These are phyloP conservation scores for Ogataea kodamae DNA, from an alignment of 805 yeast species.

Conservation along the genomic window DNA sequence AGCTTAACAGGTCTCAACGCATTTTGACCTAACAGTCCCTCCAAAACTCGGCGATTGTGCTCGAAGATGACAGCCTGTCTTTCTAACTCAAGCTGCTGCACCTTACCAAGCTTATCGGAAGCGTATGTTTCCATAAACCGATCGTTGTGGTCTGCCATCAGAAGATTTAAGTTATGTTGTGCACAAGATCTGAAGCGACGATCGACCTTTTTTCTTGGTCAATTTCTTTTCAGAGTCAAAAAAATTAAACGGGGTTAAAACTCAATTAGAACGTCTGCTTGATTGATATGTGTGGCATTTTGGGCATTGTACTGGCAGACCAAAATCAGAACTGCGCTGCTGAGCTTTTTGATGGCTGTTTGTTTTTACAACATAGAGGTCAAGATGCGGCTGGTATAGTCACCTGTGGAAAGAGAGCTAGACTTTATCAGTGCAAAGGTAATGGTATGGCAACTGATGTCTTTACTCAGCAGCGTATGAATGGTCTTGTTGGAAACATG, in stretches of 20 bases:
- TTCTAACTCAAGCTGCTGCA: constrained; percentile 26
- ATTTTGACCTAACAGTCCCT: constrained; percentile 30
- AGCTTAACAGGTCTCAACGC: constrained; percentile 41
- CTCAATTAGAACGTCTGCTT: neutral
- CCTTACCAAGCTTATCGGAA: constrained; percentile 4
- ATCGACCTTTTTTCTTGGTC: constrained; percentile 9
- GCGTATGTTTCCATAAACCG: constrained; percentile 25
- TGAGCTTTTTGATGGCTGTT: constrained; percentile 87
- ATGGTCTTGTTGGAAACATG: constrained; percentile 84
- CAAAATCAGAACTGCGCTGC: constrained; percentile 73
- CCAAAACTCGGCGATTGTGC: constrained; percentile 28
- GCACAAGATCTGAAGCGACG: constrained; percentile 6
- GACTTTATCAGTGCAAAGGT: constrained; percentile 96
- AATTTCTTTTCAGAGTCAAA: constrained; percentile 7
- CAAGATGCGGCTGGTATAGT: constrained; percentile 99
- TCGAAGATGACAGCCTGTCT: constrained; percentile 27
- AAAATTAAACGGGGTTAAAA: constrained; percentile 3
- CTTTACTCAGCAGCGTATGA: constrained; percentile 78
- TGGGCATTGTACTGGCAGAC: constrained; percentile 83
- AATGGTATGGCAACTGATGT: constrained; percentile 99
- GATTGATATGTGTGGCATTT: constrained; percentile 82
- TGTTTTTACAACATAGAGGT: constrained; percentile 94
- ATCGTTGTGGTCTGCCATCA: constrained; percentile 20
- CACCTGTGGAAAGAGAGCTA: constrained; percentile 90
- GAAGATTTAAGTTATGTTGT: neutral